These are phyloP conservation scores for Microsporum canis DNA, from an alignment of 2,329 filamentous ascomycete genomes.

Conservation along the genomic window DNA sequence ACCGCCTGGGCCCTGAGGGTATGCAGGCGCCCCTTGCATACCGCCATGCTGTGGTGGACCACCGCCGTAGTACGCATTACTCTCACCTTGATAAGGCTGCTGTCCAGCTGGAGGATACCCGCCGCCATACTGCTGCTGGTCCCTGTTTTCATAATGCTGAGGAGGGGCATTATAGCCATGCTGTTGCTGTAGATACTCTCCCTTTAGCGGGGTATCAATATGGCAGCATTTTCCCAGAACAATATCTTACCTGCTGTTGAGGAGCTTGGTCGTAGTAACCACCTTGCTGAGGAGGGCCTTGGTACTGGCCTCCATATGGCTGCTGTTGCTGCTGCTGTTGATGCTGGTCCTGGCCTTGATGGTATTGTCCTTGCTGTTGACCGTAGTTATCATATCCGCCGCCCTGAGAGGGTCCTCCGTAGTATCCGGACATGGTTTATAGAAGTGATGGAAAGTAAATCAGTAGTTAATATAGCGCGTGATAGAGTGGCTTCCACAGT, in stretches of 20 bases:
- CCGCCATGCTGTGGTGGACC: constrained; percentile 4
- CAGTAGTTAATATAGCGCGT: neutral
- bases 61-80: constrained; percentile 23
- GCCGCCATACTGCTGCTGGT: constrained; percentile 12
- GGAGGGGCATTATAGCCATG: neutral
- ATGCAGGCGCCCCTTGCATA: constrained; percentile 4
- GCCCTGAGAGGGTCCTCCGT: constrained; percentile 8
- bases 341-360: constrained; percentile 16
- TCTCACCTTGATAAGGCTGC: constrained; percentile 21
- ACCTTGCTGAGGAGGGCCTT: constrained; percentile 15
- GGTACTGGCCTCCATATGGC: constrained; percentile 12
- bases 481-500: neutral
- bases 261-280: constrained; percentile 9
- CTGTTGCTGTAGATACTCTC: neutral
- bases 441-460: neutral
- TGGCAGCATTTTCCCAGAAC: neutral
- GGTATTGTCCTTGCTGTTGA: constrained; percentile 2
- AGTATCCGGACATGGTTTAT: constrained; percentile 12
- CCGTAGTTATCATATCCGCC: constrained; percentile 5
- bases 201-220: neutral
- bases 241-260: constrained; percentile 19
- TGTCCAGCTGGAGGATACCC: constrained; percentile 17
- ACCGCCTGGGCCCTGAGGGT: neutral
- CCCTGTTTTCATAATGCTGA: constrained; percentile 8
- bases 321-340: constrained; percentile 7